Conservation (phyloP, 2,329 filamentous ascomycete species). For the Eutypella sp. region DNA sequence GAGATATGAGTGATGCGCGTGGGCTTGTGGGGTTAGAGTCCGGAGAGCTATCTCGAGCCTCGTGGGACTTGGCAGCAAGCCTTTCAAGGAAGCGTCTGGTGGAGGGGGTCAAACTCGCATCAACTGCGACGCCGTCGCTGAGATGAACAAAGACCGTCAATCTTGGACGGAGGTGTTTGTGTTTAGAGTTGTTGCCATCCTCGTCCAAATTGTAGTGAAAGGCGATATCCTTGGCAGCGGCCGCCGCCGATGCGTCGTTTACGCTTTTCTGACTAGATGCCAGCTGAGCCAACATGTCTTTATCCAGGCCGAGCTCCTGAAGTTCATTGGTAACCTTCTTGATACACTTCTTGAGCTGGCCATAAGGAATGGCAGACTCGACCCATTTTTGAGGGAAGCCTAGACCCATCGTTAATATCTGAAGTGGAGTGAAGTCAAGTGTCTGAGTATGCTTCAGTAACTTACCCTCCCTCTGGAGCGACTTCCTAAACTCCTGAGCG, state of each 20-base stretch:
- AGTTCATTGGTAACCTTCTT: constrained; percentile 74
- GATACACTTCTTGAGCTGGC: constrained; percentile 82
- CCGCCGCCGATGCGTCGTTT: constrained; percentile 32
- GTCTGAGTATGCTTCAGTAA: background rate
- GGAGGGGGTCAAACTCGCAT: constrained; percentile 61
- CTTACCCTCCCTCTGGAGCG: constrained; percentile 57
- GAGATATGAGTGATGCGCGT: background rate
- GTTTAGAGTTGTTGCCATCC: constrained; percentile 35
- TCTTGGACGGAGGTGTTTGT: constrained; percentile 56
- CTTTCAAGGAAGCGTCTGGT: constrained; percentile 60
- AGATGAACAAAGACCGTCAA: constrained; percentile 66
- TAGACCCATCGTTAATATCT: constrained; percentile 14
- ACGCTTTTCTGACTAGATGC: constrained; percentile 47
- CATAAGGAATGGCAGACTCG: constrained; percentile 74
- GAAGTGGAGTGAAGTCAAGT: background rate
- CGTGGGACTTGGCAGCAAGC: constrained; percentile 41
- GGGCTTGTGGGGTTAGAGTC: background rate
- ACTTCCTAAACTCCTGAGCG: constrained; percentile 69
- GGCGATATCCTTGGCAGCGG: constrained; percentile 12
- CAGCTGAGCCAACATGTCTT: constrained; percentile 62
- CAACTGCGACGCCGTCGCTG: constrained; percentile 60
- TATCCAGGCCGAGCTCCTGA: constrained; percentile 64
- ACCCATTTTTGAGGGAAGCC: constrained; percentile 71
- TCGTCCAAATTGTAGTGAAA: constrained; percentile 54
- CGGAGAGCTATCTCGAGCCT: background rate